phyloP scores from a whole-genome alignment of 2,329 filamentous ascomycete species.

The Zarea fungicola region DNA sequence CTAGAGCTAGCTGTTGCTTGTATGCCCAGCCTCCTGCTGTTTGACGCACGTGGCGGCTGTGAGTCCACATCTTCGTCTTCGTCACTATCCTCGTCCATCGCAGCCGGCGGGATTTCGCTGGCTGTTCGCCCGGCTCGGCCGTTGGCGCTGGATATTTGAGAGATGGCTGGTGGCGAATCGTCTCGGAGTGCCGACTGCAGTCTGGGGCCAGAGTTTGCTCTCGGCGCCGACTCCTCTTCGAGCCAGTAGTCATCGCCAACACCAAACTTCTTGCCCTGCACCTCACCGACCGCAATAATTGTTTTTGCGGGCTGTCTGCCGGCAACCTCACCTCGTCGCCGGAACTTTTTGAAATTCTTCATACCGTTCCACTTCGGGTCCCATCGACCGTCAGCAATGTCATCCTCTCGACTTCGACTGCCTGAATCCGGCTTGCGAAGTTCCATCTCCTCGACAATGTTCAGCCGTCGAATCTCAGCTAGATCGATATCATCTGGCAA shows the following conservation, averaged over 20 bases:
- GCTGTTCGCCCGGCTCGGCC: neutral
- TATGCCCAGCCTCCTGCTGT: neutral
- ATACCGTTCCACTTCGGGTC: conserved; percentile 87
- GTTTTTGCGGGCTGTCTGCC: conserved; percentile 43
- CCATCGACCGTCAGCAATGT: conserved; percentile 60
- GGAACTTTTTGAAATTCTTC: conserved; percentile 93
- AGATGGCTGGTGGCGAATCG: conserved; percentile 7
- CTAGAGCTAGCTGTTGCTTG: conserved; percentile 3
- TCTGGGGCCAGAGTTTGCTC: conserved; percentile 12
- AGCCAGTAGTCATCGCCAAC: conserved; percentile 75
- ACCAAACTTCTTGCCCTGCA: conserved; percentile 64
- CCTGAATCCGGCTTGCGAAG: conserved; percentile 39
- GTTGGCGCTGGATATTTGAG: neutral
- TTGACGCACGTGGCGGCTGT: conserved; percentile 6
- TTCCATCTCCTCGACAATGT: conserved; percentile 72
- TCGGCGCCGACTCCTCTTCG: conserved; percentile 39
- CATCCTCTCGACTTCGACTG: conserved; percentile 38
- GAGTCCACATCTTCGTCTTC: conserved; percentile 13
- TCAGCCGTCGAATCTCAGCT: conserved; percentile 65
- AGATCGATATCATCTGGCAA: conserved; percentile 63
- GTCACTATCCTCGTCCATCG: conserved; percentile 18
- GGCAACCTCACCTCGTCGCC: conserved; percentile 46
- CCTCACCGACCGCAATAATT: conserved; percentile 68
- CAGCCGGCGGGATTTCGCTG: neutral
- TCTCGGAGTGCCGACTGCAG: neutral